These are phyloP conservation scores for Cystobasidium ongulense DNA, from an alignment of 768 basidiomycete species.

Conservation along the genomic window DNA sequence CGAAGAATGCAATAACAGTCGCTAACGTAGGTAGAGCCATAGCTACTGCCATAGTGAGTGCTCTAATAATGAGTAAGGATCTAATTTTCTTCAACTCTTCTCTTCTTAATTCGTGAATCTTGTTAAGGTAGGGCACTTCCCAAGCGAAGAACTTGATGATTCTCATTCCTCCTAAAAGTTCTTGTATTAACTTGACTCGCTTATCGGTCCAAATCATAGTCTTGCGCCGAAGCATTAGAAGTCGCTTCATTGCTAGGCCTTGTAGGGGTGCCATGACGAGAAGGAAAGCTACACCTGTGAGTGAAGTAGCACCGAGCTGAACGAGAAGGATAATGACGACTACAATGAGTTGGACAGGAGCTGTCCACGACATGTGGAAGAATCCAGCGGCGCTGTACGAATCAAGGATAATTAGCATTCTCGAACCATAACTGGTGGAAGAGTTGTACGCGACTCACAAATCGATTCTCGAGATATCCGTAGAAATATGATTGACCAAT, in stretches of 20 bases:
- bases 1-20: constrained; percentile 60
- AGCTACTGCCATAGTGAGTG: constrained; percentile 38
- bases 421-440: no score
- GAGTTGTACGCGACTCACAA: constrained; percentile 51
- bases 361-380: constrained; percentile 53
- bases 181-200: constrained; percentile 78
- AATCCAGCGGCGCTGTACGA: constrained; percentile 48
- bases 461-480: constrained; percentile 83
- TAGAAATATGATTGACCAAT: constrained; percentile 87
- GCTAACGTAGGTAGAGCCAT: constrained; percentile 61
- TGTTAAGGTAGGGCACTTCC: constrained; percentile 59
- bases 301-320: constrained; percentile 59
- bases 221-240: constrained; percentile 62
- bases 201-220: constrained; percentile 83
- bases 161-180: constrained; percentile 79
- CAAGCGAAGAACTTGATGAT: constrained; percentile 73
- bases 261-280: constrained; percentile 67
- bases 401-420: not conserved
- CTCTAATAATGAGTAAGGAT: constrained; percentile 40
- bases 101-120: constrained; percentile 61
- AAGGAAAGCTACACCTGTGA: constrained; percentile 58
- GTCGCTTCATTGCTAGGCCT: constrained; percentile 60
- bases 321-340: constrained; percentile 66
- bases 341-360: constrained; percentile 62
- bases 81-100: constrained; percentile 61